Base-by-base conservation (phyloP, 2,329 filamentous ascomycete species). In the Penicillium sp. region DNA sequence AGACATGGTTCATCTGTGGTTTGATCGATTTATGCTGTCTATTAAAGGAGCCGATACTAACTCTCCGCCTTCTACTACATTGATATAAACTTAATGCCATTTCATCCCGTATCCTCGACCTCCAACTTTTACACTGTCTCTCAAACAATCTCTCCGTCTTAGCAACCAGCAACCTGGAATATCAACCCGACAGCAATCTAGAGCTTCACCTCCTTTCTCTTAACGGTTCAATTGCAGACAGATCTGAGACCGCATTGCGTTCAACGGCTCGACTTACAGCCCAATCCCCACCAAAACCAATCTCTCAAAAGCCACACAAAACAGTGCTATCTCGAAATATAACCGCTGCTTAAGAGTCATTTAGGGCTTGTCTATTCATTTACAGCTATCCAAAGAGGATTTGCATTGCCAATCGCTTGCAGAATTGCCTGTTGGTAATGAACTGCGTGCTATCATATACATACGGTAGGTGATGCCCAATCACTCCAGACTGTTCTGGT, bases 161-260 rank as follows among this genome's bases (percentile, higher is more conserved):
- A 15, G 18, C 37, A 37, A 21, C 39, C 37, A 52, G 13, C 27
- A 38, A 44, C 12, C 50, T 39, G 13, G 5, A 18, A 18, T 5
- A 46, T 35, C 9, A 2, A 35, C 13, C 16, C 15, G 23, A 31
- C 35, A 40, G 10, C 25, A 8, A 52, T 57, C 38, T 50, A n/a
- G 15, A 21, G 18, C 18, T 27, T 49, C n/a, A 35, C 12, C 29
- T 44, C 12, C 9, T 39, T 42, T 46, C 39, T n/a, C 21, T 8
- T 40, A 23, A 23, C 38, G 15, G 51, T n/a, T 16, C 13, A 10
- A 31, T 50, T 54, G 25, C 23, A 15, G 51, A 42, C 10, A 42
- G 25, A 60, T 60, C 62, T 58, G 56, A 65, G 59, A 65, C 63
- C 52, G 58, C 60, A 61, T 64, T 59, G 53, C 57, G 54, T 64